Conservation (phyloP, 768 basidiomycete genomes). For the Mycena albidolilacea region DNA sequence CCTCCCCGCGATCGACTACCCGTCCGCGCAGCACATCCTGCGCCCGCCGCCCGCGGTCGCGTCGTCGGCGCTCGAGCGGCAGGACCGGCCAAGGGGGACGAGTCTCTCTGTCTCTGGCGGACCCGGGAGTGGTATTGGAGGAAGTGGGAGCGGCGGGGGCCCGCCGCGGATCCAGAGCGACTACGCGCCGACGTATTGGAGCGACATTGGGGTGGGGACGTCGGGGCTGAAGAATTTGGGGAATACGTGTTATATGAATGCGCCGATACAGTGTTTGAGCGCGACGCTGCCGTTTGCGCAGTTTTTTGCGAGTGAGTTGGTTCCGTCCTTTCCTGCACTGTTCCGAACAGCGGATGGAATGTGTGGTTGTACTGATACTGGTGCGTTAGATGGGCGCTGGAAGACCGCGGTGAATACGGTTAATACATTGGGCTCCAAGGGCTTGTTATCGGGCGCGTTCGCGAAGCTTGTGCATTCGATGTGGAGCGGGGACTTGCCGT, state of each 20-base stretch:
- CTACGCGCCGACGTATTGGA: constrained; percentile 90
- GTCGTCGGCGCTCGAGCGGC: constrained; percentile 77
- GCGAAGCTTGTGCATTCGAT: constrained; percentile 87
- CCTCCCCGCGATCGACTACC: constrained; percentile 78
- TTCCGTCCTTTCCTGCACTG: background rate
- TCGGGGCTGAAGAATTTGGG: constrained; percentile 94
- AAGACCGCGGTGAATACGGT: constrained; percentile 85
- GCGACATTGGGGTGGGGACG: constrained; percentile 82
- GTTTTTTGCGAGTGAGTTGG: constrained; percentile 86
- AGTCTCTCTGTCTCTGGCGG: too few relatives aligned
- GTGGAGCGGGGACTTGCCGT: constrained; percentile 90
- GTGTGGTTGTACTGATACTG: constrained; percentile 31
- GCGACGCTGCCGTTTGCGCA: constrained; percentile 94
- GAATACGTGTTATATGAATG: constrained; percentile 99
- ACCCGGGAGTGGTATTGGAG: too few relatives aligned
- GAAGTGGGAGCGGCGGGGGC: constrained; percentile 38
- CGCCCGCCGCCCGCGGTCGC: constrained; percentile 88
- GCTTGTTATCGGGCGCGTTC: constrained; percentile 85
- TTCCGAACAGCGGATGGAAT: background rate
- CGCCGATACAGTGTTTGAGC: constrained; percentile 95
- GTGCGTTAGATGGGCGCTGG: constrained; percentile 79
- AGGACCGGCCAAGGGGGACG: constrained; percentile 58
- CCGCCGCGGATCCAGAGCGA: constrained; percentile 81
- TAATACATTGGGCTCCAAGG: constrained; percentile 92
- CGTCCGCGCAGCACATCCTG: constrained; percentile 69